phyloP scores from a whole-genome alignment of 495 filamentous ascomycete species.

The Clavariopsis aquatica region DNA sequence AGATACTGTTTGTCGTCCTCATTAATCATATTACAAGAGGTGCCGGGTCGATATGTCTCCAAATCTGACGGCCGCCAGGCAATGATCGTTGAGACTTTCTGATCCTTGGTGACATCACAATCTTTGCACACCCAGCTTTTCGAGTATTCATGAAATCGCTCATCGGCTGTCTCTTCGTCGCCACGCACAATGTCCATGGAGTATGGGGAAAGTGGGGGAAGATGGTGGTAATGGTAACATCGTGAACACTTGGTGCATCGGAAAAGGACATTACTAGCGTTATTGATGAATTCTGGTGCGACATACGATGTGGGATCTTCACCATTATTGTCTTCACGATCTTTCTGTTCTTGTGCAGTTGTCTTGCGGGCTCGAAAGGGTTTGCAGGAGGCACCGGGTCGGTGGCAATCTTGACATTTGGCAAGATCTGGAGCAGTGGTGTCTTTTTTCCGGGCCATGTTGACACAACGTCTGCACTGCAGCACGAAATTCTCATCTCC shows the following conservation, averaged over 20 bases:
- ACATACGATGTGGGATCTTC: slow-evolving; percentile 72
- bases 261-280: slow-evolving; percentile 73
- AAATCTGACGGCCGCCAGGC: slow-evolving; percentile 77
- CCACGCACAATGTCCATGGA: slow-evolving; percentile 47
- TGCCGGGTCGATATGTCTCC: slow-evolving; percentile 51
- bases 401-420: slow-evolving; percentile 67
- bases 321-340: slow-evolving; percentile 73
- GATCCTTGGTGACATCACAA: slow-evolving; percentile 57
- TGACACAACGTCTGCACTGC: slow-evolving; percentile 86
- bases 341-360: slow-evolving; percentile 76
- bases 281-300: slow-evolving; percentile 66
- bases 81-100: slow-evolving; percentile 68
- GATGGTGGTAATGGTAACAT: slow-evolving; percentile 80
- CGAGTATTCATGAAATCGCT: slow-evolving; percentile 63
- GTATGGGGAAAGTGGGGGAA: slow-evolving; percentile 54
- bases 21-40: slow-evolving; percentile 55
- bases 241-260: slow-evolving; percentile 72
- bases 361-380: slow-evolving; percentile 72
- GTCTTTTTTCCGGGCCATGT: slow-evolving; percentile 66
- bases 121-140: slow-evolving; percentile 73
- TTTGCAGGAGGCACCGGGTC: slow-evolving; percentile 60
- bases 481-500: slow-evolving; percentile 74
- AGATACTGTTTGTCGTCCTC: slow-evolving; percentile 86
- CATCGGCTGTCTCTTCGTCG: slow-evolving; percentile 46
- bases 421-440: slow-evolving; percentile 65